These are phyloP conservation scores for Leccinum boreale DNA, from an alignment of 768 basidiomycete genomes.

Conservation along the genomic window DNA sequence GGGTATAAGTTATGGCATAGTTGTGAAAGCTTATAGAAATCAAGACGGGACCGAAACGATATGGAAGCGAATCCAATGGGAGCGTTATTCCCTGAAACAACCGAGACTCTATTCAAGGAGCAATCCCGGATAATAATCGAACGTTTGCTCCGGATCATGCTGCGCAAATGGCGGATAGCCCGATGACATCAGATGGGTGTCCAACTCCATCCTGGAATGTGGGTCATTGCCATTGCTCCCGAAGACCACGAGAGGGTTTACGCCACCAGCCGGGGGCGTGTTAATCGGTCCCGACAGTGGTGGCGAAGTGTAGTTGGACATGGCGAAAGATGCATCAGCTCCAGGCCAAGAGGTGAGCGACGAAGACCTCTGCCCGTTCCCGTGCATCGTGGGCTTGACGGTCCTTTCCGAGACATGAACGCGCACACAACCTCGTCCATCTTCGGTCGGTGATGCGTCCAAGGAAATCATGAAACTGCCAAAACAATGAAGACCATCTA, in stretches of 20 bases:
- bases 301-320: constrained; percentile 28
- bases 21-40: constrained; percentile 6
- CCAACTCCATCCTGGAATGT: constrained; percentile 23
- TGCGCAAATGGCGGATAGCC: constrained; percentile 32
- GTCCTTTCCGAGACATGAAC: constrained; percentile 58
- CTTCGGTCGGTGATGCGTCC: constrained; percentile 58
- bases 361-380: constrained; percentile 15
- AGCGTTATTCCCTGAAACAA: background rate
- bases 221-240: constrained; percentile 45
- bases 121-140: constrained; percentile 29
- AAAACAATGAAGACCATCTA: constrained; percentile 43
- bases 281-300: constrained; percentile 38
- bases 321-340: constrained; percentile 14
- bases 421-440: constrained; percentile 71
- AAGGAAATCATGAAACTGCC: constrained; percentile 70
- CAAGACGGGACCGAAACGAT: background rate
- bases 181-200: constrained; percentile 20
- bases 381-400: constrained; percentile 5
- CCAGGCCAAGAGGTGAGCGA: constrained; percentile 28
- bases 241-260: constrained; percentile 50
- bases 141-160: constrained; percentile 23
- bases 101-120: constrained; percentile 19
- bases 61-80: background rate
- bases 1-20: constrained; percentile 19
- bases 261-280: constrained; percentile 33